These are phyloP conservation scores for Sporothrix variecibatus DNA, from an alignment of 2,329 filamentous ascomycete species.

Conservation along the genomic window DNA sequence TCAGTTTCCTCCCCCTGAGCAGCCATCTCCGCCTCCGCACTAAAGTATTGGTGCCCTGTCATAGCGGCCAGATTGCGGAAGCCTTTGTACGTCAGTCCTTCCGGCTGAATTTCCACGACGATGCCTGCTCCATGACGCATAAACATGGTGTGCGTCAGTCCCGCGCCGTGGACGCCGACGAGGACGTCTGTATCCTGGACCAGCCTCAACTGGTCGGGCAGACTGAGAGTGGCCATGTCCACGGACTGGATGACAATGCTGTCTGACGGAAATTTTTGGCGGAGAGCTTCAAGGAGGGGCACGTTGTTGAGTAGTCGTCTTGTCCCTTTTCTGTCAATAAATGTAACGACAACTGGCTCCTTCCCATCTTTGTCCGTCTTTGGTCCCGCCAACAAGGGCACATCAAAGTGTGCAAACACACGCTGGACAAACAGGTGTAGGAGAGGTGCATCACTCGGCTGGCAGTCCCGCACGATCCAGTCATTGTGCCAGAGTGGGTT, in stretches of 20 bases:
- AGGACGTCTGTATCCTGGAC: slow-evolving; percentile 45
- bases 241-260: slow-evolving; percentile 31
- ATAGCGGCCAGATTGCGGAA: slow-evolving; percentile 48
- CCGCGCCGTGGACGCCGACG: slow-evolving; percentile 48
- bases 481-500: slow-evolving; percentile 48
- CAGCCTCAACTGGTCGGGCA: slow-evolving; percentile 42
- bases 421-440: slow-evolving; percentile 39
- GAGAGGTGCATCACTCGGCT: slow-evolving; percentile 33
- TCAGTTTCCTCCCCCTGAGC: background rate
- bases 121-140: slow-evolving; percentile 37
- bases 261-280: background rate
- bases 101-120: slow-evolving; percentile 48
- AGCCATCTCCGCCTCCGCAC: slow-evolving; percentile 36
- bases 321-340: slow-evolving; percentile 39
- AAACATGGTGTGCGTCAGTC: slow-evolving; percentile 47
- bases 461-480: slow-evolving; percentile 40
- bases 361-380: slow-evolving; percentile 5
- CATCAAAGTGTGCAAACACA: slow-evolving; percentile 35
- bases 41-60: slow-evolving; percentile 43
- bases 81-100: slow-evolving; percentile 39
- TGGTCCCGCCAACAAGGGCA: background rate
- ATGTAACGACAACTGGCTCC: slow-evolving; percentile 37
- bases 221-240: slow-evolving; percentile 44
- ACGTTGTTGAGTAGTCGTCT: slow-evolving; percentile 38
- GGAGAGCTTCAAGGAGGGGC: slow-evolving; percentile 33